Evolutionary conservation across 148 eudicot genomes (phyloP), one percentile per base, ranked within the genome.

Genomic region (Amaranthus hypochondriacus): DNA sequence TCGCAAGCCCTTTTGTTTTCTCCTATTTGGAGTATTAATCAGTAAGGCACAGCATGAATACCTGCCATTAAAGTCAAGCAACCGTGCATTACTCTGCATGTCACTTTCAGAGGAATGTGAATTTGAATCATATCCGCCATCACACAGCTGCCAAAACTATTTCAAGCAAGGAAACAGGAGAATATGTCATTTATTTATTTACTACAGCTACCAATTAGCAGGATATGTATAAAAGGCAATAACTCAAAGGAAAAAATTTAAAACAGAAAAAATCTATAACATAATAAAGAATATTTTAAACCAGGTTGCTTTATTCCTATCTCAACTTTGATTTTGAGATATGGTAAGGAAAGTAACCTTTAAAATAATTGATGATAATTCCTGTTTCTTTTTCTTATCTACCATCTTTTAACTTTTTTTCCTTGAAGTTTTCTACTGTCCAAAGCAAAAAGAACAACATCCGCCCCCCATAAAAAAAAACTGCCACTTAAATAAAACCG

Each of bases 91-190:
- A 76, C 87, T 91, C 44, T 69, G 86, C 81, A 73, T 57, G 28
- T 89, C 96, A 76, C 73, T 83, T 78, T 87, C 93, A 66, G 95
- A 91, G 72, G 88, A 86, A 84, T 78, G 89, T 67, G 93, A 88
- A 73, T 88, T 75, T 70, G 96, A 80, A 78, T 89, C 89, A 73
- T 83, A 88, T 75, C 86, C 77, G 73, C 89, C 71, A 74, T 89
- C 92, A 14, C 76, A 80, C 74, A 67, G 71, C 97, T 90, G 87
- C 80, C 81, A 84, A 52, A 78, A 83, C 67, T 76, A 47, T 69
- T 56, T 59, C 39, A 63, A n/a, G 76, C 61, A 77, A 76, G 72
- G 57, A 80, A 72, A 63, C 61, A 74, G 54, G 66, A 75, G 15
- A 21, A 48, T 15, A 50, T 15, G 62, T 78, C 43, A 73, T 53